Conservation (phyloP, 371 early-diverging fungal genomes). For the Saksenaea oblongispora region DNA sequence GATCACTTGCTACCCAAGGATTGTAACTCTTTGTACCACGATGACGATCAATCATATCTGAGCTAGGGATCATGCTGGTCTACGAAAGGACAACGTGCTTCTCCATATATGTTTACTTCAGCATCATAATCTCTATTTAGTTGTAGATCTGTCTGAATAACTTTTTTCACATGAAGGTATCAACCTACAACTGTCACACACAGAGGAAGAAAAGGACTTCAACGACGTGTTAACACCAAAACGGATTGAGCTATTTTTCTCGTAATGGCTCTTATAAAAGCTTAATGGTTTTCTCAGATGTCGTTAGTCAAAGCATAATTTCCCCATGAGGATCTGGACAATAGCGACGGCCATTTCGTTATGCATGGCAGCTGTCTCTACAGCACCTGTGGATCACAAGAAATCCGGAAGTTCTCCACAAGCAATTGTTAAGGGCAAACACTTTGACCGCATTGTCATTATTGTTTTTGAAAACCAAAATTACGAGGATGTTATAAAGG, state of each 20-base stretch:
- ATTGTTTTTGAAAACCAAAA: constrained; percentile 44
- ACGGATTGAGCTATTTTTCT: neutral
- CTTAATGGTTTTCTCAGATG: neutral
- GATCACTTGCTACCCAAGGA: neutral
- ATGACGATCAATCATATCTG: neutral
- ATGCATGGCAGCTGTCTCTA: neutral
- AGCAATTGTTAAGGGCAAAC: constrained; percentile 26
- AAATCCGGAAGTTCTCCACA: neutral
- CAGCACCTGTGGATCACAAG: neutral
- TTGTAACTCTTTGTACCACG: neutral
- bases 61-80: neutral
- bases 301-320: neutral
- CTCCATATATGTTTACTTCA: neutral
- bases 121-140: neutral
- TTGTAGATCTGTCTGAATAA: neutral
- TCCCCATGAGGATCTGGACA: neutral
- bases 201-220: neutral
- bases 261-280: neutral
- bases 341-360: neutral
- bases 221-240: neutral
- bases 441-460: constrained; percentile 41
- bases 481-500: constrained; percentile 22
- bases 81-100: neutral
- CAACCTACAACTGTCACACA: neutral
- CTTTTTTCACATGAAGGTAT: neutral